Evolutionary conservation across 331 rosid species (phyloP), one percentile per base, ranked within the genome.

Genomic region (Cucumis variabilis): DNA sequence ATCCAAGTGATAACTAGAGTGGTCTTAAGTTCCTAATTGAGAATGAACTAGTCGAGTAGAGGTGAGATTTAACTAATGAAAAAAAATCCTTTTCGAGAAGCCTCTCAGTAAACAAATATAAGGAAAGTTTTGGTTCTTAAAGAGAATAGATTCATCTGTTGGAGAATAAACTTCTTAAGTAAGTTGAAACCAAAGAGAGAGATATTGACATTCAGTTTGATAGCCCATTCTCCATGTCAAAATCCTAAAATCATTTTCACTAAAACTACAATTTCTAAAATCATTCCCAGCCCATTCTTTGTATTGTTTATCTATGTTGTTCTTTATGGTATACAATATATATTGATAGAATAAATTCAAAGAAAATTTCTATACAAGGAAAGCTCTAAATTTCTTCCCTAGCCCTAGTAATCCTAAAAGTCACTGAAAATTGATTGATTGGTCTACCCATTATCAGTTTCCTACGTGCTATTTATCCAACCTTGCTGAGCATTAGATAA

Each of bases 11-110:
- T 12, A 24, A 79, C 37, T 79, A 48, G 68, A 53, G 27, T 79
- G 84, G 28, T 46, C 67, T 24, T 24, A 51, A 9, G 27, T 78
- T 50, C 24, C 67, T 24, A 78, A 78, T 15, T 27, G 9, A 78
- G 44, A 78, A 79, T 79, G 67, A 53, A 55, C 68, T 13, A 51
- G 46, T 53, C 67, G 68, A 79, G 84, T 13, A 11, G 84, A 79
- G 67, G 68, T 79, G 48, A 53, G 15, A 51, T 79, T 28, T 25
- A 50, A 50, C 50, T 24, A 50, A 24, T 51, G 15, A 76, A 46
- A 41, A 66, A 78, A 6, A 15, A n/a, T 14, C 83, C 24, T 78
- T 14, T 30, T 13, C 83, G 3, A 5, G 27, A 77, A 77, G 60
- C 83, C 65, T 50, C 83, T 44, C 44, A 23, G 65, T 77, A n/a